Evolutionary conservation across 2,329 filamentous ascomycete species (phyloP).

Genomic region (Fusarium duplospermum): DNA sequence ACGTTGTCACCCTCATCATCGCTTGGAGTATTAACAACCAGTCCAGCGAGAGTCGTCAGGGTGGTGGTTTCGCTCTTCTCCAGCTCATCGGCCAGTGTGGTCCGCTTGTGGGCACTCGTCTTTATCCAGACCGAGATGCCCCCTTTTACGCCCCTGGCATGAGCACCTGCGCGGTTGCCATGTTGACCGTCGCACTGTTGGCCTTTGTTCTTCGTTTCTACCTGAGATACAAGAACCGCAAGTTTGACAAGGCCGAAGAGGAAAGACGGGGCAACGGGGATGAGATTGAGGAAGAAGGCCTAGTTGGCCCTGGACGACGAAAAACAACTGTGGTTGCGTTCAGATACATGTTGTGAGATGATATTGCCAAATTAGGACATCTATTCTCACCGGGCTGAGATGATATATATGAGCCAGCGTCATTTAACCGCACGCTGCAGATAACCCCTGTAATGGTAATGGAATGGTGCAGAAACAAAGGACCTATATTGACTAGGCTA

Average conservation of each 20-base stretch:
- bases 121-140: slow-evolving; percentile 70
- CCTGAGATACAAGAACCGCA: slow-evolving; percentile 63
- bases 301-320: slow-evolving; percentile 50
- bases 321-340: slow-evolving; percentile 48
- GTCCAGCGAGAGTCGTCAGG: slow-evolving; percentile 73
- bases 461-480: background rate
- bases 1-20: slow-evolving; percentile 84
- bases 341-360: slow-evolving; percentile 59
- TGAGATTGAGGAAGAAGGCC: slow-evolving; percentile 53
- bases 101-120: slow-evolving; percentile 74
- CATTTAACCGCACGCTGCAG: background rate
- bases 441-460: background rate
- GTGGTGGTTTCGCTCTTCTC: slow-evolving; percentile 81
- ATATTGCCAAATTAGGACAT: background rate
- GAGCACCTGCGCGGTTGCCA: slow-evolving; percentile 70
- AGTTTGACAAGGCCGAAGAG: slow-evolving; percentile 52
- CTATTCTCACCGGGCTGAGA: background rate
- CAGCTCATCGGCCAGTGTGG: slow-evolving; percentile 87
- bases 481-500: slow-evolving; percentile 19
- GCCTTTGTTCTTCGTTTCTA: slow-evolving; percentile 66
- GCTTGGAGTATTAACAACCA: slow-evolving; percentile 94
- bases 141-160: slow-evolving; percentile 74
- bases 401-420: background rate
- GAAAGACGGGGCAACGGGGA: slow-evolving; percentile 36
- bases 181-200: slow-evolving; percentile 69